Conservation (phyloP, 768 basidiomycete genomes). For the Trametes cubensis region DNA sequence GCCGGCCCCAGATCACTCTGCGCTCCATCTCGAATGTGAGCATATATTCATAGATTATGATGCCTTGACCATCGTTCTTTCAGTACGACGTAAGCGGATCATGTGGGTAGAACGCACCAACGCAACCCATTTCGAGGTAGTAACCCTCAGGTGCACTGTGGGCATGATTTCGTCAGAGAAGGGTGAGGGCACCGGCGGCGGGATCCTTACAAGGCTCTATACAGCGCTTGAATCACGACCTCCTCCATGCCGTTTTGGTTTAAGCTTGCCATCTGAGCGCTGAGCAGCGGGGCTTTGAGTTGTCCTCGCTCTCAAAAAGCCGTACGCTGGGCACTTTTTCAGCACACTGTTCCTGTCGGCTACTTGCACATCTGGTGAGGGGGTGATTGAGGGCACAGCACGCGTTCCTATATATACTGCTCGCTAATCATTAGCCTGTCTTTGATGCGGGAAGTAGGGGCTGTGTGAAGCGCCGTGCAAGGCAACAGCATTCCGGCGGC, state of each 20-base stretch:
- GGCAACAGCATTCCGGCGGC: no score
- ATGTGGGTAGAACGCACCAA: not conserved
- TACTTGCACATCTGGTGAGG: no score
- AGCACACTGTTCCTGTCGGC: no score
- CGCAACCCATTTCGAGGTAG: constrained; percentile 8
- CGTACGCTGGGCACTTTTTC: no score
- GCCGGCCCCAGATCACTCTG: constrained; percentile 22
- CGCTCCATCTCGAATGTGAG: constrained; percentile 18
- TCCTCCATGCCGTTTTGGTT: not conserved
- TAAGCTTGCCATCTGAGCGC: no score
- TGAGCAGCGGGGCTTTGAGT: no score
- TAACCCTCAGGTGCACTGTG: not conserved
- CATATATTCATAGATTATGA: constrained; percentile 21
- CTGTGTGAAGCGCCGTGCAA: no score
- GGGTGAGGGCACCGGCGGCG: not conserved
- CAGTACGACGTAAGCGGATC: not conserved
- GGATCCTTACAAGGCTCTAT: not conserved
- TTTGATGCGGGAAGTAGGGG: no score
- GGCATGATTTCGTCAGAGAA: not conserved
- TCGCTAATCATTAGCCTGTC: no score
- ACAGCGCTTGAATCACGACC: not conserved
- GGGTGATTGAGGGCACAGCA: no score
- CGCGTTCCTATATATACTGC: no score
- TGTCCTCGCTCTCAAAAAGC: no score
- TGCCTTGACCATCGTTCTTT: not conserved